These are phyloP conservation scores for Populus hybrid DNA, from an alignment of 441 rosid genomes.

Conservation along the genomic window DNA sequence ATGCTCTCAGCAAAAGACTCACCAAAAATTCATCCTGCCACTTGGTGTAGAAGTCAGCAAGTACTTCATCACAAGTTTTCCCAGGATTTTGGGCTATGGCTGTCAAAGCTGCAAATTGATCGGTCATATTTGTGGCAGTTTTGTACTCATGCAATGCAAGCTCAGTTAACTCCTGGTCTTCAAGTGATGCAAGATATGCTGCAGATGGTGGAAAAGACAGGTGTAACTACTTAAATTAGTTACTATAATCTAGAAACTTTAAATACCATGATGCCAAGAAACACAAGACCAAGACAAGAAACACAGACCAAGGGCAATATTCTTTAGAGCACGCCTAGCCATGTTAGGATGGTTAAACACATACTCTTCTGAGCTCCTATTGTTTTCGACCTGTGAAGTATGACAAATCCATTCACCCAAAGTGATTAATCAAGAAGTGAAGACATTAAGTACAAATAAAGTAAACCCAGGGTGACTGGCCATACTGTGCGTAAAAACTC, in stretches of 20 bases:
- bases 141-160: slow-evolving; percentile 72
- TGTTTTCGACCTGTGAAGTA: slow-evolving; percentile 58
- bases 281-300: slow-evolving; percentile 49
- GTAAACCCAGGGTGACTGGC: slow-evolving; percentile 2
- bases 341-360: slow-evolving; percentile 75
- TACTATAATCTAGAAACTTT: background rate
- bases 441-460: background rate
- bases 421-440: background rate
- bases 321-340: slow-evolving; percentile 92
- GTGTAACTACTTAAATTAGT: slow-evolving; percentile 9
- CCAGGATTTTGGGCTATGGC: slow-evolving; percentile 81
- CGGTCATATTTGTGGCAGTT: slow-evolving; percentile 89
- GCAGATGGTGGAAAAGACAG: slow-evolving; percentile 15
- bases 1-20: slow-evolving; percentile 17
- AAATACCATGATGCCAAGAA: slow-evolving; percentile 7
- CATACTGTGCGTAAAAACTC: slow-evolving; percentile 73
- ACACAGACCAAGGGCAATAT: slow-evolving; percentile 71
- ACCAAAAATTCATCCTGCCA: slow-evolving; percentile 93
- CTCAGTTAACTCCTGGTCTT: slow-evolving; percentile 47
- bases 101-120: slow-evolving; percentile 90
- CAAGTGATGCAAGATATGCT: slow-evolving; percentile 90
- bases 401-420: slow-evolving; percentile 8
- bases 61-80: slow-evolving; percentile 69
- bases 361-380: slow-evolving; percentile 71
- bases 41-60: slow-evolving; percentile 82